Percentiles rank a stretch among this genome's conserved stretches.
Conservation (phyloP, 2,329 filamentous ascomycete genomes). For the Xylaria arbuscula region DNA sequence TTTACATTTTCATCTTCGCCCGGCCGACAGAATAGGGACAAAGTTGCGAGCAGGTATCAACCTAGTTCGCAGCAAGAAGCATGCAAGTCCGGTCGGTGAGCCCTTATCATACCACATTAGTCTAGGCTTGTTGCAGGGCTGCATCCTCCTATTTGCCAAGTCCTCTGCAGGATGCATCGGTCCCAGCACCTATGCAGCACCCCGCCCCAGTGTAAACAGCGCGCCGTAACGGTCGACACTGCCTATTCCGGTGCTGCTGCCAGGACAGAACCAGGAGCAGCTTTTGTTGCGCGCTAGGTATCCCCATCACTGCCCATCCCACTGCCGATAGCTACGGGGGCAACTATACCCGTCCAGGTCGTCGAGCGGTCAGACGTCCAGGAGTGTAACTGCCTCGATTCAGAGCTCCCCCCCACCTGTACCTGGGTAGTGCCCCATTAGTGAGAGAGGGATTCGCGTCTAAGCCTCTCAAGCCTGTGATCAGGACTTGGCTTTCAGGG, state of each 20-base stretch:
- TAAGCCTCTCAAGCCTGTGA: slow-evolving; percentile 11
- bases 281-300: slow-evolving; percentile 5
- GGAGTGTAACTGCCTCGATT: not conserved
- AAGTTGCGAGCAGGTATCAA: not conserved
- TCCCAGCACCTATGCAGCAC: slow-evolving; percentile 13
- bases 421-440: not conserved
- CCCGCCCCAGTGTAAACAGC: slow-evolving; percentile 4
- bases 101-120: slow-evolving; percentile 20
- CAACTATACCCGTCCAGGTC: not conserved
- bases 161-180: slow-evolving; percentile 16
- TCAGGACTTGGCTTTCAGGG: slow-evolving; percentile 1
- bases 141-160: slow-evolving; percentile 25
- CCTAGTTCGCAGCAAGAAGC: slow-evolving; percentile 4
- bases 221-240: not conserved
- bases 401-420: not conserved
- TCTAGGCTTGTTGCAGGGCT: slow-evolving; percentile 11
- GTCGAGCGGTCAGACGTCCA: slow-evolving; percentile 8
- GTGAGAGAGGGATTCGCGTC: slow-evolving; percentile 22
- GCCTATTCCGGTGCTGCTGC: not conserved
- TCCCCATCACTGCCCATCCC: not conserved
- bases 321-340: not conserved
- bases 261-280: not conserved
- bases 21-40: not conserved
- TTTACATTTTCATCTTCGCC: not conserved
- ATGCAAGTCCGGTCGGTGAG: slow-evolving; percentile 7